These are phyloP conservation scores for Trichomonascus vanleenenianus DNA, from an alignment of 805 yeast genomes.

Conservation along the genomic window DNA sequence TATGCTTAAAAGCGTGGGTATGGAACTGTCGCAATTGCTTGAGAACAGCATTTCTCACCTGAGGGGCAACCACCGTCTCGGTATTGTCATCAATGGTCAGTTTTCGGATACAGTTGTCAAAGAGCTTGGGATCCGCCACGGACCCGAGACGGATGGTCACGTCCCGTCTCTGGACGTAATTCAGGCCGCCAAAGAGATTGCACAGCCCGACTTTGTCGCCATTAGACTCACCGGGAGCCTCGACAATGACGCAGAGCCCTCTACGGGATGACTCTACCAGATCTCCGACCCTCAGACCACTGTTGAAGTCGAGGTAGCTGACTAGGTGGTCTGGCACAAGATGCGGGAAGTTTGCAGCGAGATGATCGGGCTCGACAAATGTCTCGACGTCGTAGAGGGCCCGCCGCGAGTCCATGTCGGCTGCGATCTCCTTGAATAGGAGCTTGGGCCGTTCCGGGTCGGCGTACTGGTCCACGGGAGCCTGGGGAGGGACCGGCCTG, in stretches of 20 bases:
- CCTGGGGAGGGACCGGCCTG: not conserved
- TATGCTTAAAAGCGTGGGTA: not conserved
- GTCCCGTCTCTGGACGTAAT: not conserved
- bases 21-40: not conserved
- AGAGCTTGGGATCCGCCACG: not conserved
- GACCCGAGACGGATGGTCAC: not conserved
- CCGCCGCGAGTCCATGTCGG: not conserved
- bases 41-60: not conserved
- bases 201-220: conserved; percentile 1
- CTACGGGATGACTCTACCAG: conserved; percentile 2
- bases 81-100: not conserved
- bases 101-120: not conserved
- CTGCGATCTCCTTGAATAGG: conserved; percentile 1
- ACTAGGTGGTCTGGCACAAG: not conserved
- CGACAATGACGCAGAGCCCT: conserved; percentile 6
- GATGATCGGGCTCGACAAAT: not conserved
- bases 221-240: not conserved
- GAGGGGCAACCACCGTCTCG: not conserved
- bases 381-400: not conserved
- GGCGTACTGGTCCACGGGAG: not conserved
- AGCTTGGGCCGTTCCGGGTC: not conserved
- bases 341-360: not conserved
- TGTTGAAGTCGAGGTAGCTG: not conserved
- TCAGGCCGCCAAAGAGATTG: not conserved
- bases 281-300: conserved; percentile 6